Evolutionary conservation across 1,284 basidiomycete genomes (phyloP).

Genomic region (Cryptococcus sp.): DNA sequence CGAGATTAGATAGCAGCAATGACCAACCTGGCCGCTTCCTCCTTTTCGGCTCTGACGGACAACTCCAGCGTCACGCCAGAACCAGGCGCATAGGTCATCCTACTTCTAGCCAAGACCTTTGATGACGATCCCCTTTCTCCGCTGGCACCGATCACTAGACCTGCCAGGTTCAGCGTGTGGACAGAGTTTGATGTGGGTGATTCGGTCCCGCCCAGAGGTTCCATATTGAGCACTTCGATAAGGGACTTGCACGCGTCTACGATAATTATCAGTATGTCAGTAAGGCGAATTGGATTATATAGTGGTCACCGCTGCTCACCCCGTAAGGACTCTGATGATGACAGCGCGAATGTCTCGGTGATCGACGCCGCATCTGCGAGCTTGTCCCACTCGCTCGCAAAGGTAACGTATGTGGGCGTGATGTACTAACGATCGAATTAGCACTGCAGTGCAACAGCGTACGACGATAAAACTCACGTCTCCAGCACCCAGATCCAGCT

Average conservation of each 20-base stretch:
- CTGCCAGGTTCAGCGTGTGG: conserved; percentile 92
- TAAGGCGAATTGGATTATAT: conserved; percentile 70
- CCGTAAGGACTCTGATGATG: conserved; percentile 90
- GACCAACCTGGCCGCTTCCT: conserved; percentile 81
- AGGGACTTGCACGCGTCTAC: conserved; percentile 47
- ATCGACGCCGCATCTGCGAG: conserved; percentile 71
- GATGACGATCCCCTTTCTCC: conserved; percentile 60
- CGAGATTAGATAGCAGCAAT: conserved; percentile 76
- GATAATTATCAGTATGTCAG: background rate
- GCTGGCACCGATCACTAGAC: conserved; percentile 82
- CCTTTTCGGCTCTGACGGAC: conserved; percentile 86
- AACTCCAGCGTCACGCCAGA: conserved; percentile 96
- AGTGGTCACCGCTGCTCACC: conserved; percentile 58
- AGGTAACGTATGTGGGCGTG: conserved; percentile 86
- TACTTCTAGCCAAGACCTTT: conserved; percentile 87
- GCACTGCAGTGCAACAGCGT: conserved; percentile 15
- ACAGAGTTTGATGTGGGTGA: conserved; percentile 77
- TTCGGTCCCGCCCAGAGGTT: conserved; percentile 87
- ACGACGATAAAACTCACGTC: conserved; percentile 55
- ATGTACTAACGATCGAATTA: conserved; percentile 63
- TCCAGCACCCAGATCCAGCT: conserved; percentile 85
- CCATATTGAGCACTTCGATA: conserved; percentile 82
- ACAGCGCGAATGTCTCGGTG: conserved; percentile 93
- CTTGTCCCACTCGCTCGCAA: conserved; percentile 93
- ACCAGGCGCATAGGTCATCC: conserved; percentile 91